These are phyloP conservation scores for Thymus quinquecostatus DNA, from an alignment of 257 asterid species.

Conservation along the genomic window DNA sequence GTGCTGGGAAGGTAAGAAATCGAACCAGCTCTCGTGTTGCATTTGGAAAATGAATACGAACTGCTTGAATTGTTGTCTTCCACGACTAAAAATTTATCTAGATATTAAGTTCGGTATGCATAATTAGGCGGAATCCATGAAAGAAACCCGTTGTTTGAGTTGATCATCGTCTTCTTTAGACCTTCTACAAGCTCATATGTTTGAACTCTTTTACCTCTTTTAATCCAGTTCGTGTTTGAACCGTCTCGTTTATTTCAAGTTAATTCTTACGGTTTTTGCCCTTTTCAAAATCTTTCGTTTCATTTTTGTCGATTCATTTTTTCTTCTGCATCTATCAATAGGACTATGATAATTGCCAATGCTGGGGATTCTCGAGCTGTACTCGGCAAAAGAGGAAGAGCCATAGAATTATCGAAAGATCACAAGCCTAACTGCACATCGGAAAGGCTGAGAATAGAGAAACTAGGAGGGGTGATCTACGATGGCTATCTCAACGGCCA, in stretches of 20 bases:
- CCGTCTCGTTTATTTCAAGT: too few species aligned
- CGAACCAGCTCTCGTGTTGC: not conserved
- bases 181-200: not conserved
- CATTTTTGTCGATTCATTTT: not conserved
- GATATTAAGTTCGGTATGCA: not conserved
- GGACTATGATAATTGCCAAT: constrained; percentile 76
- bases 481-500: constrained; percentile 94
- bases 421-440: constrained; percentile 83
- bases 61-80: not conserved
- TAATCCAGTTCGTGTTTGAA: not conserved
- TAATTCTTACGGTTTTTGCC: not conserved
- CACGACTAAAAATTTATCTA: not conserved
- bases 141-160: too few species aligned
- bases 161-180: not conserved
- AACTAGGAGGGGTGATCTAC: constrained; percentile 72
- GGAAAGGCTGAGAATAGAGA: constrained; percentile 71
- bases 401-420: constrained; percentile 75
- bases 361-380: constrained; percentile 94
- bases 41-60: not conserved
- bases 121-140: not conserved
- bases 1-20: constrained; percentile 66
- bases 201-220: not conserved
- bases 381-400: constrained; percentile 82
- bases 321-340: constrained; percentile 25
- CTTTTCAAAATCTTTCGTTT: not conserved